Evolutionary conservation across 2,329 filamentous ascomycete genomes (phyloP).

Genomic region (Sclerotinia spermophila): DNA sequence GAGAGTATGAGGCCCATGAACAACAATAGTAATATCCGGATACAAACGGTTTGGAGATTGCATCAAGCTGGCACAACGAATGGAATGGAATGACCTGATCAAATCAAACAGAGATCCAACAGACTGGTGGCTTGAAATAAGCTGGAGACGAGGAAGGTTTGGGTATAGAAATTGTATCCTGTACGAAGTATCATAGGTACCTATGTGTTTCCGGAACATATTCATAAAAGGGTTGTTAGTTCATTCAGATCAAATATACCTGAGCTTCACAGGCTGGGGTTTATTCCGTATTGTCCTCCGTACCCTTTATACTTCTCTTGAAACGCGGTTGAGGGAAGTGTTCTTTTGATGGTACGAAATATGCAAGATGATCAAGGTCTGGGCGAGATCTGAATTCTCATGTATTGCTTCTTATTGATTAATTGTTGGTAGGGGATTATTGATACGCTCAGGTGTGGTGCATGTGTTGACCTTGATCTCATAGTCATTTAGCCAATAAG

Average conservation of each 20-base stretch:
- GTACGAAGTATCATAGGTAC: background rate
- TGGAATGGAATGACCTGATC: background rate
- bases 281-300: background rate
- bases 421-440: background rate
- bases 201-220: background rate
- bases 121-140: background rate
- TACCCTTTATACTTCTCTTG: background rate
- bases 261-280: background rate
- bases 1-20: background rate
- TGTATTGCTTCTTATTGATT: background rate
- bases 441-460: conserved; percentile 2
- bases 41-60: conserved; percentile 9
- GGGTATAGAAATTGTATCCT: background rate
- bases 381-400: background rate
- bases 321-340: background rate
- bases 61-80: background rate
- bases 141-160: conserved; percentile 5
- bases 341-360: background rate
- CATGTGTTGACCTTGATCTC: background rate
- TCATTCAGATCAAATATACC: no score
- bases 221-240: background rate
- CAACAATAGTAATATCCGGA: background rate
- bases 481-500: background rate
- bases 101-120: background rate
- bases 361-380: conserved; percentile 3